Evolutionary conservation across 768 basidiomycete species (phyloP), one percentile per base, ranked within the genome.

Genomic region (Amanita thiersii): DNA sequence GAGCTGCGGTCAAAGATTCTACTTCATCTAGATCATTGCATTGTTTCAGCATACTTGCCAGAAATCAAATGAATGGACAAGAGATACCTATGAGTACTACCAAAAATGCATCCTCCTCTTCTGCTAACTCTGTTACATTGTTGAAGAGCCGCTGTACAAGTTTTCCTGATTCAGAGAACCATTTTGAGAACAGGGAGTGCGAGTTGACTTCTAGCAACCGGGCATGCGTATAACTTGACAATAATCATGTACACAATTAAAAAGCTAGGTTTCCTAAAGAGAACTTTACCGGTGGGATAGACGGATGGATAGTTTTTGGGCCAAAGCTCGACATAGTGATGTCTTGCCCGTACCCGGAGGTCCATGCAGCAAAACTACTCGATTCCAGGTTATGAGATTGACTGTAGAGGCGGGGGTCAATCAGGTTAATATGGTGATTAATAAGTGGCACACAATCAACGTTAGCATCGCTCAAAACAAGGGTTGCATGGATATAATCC

Each of bases 161-260:
- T 60, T 99, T 99, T 11, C 96, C 96, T 0, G 92, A 96, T 57
- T 99, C 96, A 0, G 93, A 97, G 63, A 98, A 99, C 94, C 96
- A 99, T 52, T 92, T 87, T 11, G 90, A 93, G 59, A 99, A 98
- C 11, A 99, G 72, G 1, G 93, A 97, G 62, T 98, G 96, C 0
- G 96, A 93, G 57, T 98, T 98, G 55, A 99, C 96, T 60, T 99
- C 96, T 33, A 99, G 74, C 8, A 99, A 68, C 34, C 90, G 86
- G 25, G 89, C 77, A 59, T 86, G 75, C 0, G 84, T 68, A 57
- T 96, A 99, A 19, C 92, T 94, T 51, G 36, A 26, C 14, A 21
- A 32, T 30, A 14, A 29, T 26, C 17, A 14, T 17, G 18, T 8
- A 25, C n/a, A 5, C 14, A 39, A 37, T 31, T 14, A 12, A 21